Conservation (phyloP, 257 asterid genomes). For the Ilex asprella region DNA sequence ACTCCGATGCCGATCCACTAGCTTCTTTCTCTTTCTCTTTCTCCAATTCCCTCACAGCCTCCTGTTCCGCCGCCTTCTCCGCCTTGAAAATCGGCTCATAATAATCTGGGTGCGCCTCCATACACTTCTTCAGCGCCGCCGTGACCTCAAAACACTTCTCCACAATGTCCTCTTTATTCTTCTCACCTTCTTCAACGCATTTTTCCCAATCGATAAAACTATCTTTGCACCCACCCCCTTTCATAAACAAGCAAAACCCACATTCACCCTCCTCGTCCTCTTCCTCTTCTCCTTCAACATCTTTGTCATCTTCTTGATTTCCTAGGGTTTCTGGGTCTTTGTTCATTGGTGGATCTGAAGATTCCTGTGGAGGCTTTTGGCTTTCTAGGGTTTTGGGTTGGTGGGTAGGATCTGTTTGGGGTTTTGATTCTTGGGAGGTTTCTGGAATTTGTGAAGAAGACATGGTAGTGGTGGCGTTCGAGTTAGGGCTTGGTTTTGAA, state of each 20-base stretch:
- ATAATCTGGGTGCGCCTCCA: constrained; percentile 71
- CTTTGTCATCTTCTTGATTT: constrained; percentile 10
- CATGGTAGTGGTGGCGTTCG: constrained; percentile 30
- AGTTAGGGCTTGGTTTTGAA: constrained; percentile 25
- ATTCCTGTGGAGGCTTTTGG: constrained; percentile 14
- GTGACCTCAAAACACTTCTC: constrained; percentile 58
- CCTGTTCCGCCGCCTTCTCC: constrained; percentile 56
- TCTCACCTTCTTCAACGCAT: constrained; percentile 67
- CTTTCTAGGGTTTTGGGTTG: constrained; percentile 13
- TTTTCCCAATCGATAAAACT: constrained; percentile 59
- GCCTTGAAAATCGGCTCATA: constrained; percentile 66
- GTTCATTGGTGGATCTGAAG: constrained; percentile 24
- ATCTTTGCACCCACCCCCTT: constrained; percentile 77
- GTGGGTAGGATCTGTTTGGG: constrained; percentile 11
- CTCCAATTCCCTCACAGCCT: constrained; percentile 42
- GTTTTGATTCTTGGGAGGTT: constrained; percentile 14
- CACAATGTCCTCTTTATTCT: constrained; percentile 49
- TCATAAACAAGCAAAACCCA: constrained; percentile 83
- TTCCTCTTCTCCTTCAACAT: constrained; percentile 22
- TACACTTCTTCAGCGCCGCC: constrained; percentile 53
- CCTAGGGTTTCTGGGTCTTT: constrained; percentile 6
- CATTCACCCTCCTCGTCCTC: constrained; percentile 69
- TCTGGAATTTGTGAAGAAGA: constrained; percentile 26
- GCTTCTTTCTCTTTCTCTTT: constrained; percentile 26
- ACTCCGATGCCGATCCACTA: constrained; percentile 5